Base-by-base conservation (phyloP, 768 basidiomycete genomes). In the Phaffia australis region DNA sequence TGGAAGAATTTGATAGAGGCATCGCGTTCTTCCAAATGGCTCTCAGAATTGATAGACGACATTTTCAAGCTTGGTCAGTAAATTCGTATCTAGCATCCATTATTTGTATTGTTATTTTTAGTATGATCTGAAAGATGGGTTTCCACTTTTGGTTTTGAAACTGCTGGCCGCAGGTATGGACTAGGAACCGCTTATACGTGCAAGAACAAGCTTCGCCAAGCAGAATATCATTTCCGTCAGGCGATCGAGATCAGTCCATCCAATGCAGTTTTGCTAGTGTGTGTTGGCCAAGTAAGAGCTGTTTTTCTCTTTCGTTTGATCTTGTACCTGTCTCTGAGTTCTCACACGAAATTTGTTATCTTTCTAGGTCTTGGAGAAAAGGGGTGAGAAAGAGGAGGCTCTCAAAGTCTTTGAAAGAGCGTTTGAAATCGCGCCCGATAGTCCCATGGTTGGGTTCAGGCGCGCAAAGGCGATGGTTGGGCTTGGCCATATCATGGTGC, bases 141-240 rank as follows among this genome's bases (percentile, higher is more conserved):
- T 50, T 50, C 52, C 18, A 27, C 4, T 27, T 27, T 16, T 27
- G 27, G 27, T 27, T 54, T 8, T 8, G n/a, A 25, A 35, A 42
- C 42, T 35, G 46, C 56, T 66, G 70, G 16, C 42, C 15, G 1
- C 58, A 97, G 94, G 94, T 99, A 98, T 77, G 95, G 95, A n/a
- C 80, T 99, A 71, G 95, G 95, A 69, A 89, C 89, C 47, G 97
- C 92, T 74, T 98, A 97, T 80, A 81, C 94, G 75, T 83, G 90
- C 72, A 89, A 87, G 83, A 92, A 88, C 77, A 97, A 94, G 79
- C 79, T 89, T 66, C 85, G 88, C 55, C 80, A 93, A 60, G 95
- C 95, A 54, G 92, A 98, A 75, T 97, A 94, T 79, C 93, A 98
- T 78, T 98, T 89, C 80, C 83, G 88, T 71, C 87, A 86, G 75